A percentile compares a stretch with the other conserved stretches of the same genome.
phyloP scores from a whole-genome alignment of 2,329 filamentous ascomycete genomes.

The Neopestalotiopsis rosae region DNA sequence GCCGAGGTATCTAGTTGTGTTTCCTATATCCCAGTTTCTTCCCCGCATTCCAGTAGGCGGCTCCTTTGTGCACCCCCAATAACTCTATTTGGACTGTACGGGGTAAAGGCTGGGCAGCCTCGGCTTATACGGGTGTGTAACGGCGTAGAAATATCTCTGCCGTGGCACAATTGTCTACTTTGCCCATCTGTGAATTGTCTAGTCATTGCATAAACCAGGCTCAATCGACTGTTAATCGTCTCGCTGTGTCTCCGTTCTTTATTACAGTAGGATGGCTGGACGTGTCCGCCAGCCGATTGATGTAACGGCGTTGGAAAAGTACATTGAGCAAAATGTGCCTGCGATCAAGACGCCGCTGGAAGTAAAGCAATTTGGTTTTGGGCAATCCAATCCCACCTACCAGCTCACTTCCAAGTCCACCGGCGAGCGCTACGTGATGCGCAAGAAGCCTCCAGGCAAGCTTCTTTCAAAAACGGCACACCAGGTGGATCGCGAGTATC shows the following conservation, averaged over 20 bases:
- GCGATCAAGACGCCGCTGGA: slow-evolving; percentile 82
- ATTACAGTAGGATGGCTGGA: slow-evolving; percentile 68
- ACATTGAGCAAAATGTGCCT: slow-evolving; percentile 75
- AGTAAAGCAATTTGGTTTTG: slow-evolving; percentile 70
- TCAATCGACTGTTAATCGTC: neutral
- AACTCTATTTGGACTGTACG: slow-evolving; percentile 12
- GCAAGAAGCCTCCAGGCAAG: slow-evolving; percentile 92
- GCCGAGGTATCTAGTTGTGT: slow-evolving; percentile 2
- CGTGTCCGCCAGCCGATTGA: slow-evolving; percentile 87
- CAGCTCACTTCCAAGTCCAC: slow-evolving; percentile 17
- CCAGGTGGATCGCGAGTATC: slow-evolving; percentile 90
- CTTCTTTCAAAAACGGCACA: slow-evolving; percentile 91
- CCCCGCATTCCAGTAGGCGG: slow-evolving; percentile 8
- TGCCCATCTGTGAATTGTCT: neutral
- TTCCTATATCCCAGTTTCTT: slow-evolving; percentile 6
- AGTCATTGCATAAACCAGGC: neutral
- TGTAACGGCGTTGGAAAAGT: slow-evolving; percentile 74
- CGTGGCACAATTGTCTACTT: neutral
- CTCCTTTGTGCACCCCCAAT: slow-evolving; percentile 1
- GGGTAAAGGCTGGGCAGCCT: slow-evolving; percentile 4
- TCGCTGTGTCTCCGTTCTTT: neutral
- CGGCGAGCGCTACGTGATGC: slow-evolving; percentile 78
- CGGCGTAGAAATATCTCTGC: neutral
- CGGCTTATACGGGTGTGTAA: neutral
- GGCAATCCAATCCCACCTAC: slow-evolving; percentile 21